Percentiles rank a stretch among this genome's conserved stretches.
These are phyloP conservation scores for Apiospora kogelbergensis DNA, from an alignment of 2,329 filamentous ascomycete genomes.

Conservation along the genomic window DNA sequence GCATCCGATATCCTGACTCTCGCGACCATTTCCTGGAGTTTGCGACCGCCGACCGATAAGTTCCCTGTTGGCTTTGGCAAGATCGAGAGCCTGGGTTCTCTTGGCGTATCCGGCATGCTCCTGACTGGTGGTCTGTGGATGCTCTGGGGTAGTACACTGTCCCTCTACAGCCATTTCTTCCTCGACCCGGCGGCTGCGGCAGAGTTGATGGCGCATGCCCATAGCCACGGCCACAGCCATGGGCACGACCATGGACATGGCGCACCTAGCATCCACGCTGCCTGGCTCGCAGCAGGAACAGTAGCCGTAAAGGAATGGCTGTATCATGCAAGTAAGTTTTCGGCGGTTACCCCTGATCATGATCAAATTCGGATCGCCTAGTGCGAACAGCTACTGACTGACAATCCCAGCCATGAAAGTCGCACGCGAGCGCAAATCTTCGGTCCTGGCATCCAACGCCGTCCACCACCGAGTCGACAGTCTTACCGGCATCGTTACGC, in stretches of 20 bases:
- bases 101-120: conserved; percentile 90
- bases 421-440: conserved; percentile 89
- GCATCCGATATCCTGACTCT: conserved; percentile 94
- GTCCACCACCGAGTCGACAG: conserved; percentile 96
- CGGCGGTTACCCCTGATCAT: neutral
- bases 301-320: conserved; percentile 96
- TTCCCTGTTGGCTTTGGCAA: conserved; percentile 96
- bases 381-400: neutral
- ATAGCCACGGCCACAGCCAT: conserved; percentile 63
- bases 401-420: conserved; percentile 79
- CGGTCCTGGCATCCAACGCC: conserved; percentile 92
- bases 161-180: conserved; percentile 72
- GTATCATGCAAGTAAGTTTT: conserved; percentile 83
- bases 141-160: conserved; percentile 73
- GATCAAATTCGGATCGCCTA: neutral
- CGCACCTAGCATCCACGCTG: conserved; percentile 86
- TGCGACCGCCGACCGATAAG: conserved; percentile 77
- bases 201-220: conserved; percentile 53
- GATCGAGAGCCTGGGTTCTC: conserved; percentile 90
- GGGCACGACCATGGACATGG: conserved; percentile 66
- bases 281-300: conserved; percentile 88
- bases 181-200: conserved; percentile 59
- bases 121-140: conserved; percentile 89
- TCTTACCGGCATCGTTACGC: conserved; percentile 88
- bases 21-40: conserved; percentile 89